Evolutionary conservation across 441 rosid genomes (phyloP).

Genomic region (Dalechampia spathulata): DNA sequence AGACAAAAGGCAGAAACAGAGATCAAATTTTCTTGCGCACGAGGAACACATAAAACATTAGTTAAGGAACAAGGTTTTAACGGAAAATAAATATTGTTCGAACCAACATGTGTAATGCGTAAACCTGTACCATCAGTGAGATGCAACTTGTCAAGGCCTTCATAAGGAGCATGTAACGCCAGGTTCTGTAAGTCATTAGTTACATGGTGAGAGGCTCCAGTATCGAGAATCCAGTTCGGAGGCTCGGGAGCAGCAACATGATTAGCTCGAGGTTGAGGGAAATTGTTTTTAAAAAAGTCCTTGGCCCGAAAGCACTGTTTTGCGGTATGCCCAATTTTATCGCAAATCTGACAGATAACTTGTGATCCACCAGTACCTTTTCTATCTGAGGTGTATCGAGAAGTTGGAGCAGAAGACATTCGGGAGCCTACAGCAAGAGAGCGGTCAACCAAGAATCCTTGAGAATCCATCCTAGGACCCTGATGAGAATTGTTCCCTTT

Average conservation of each 20-base stretch:
- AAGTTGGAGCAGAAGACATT: no score
- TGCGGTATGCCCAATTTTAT: not conserved
- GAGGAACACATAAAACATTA: not conserved
- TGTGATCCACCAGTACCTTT: not conserved
- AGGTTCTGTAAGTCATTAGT: not conserved
- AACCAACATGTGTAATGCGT: not conserved
- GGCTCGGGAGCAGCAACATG: not conserved
- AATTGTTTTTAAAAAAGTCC: no score
- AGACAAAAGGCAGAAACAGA: not conserved
- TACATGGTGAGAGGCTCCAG: not conserved
- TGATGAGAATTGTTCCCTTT: not conserved
- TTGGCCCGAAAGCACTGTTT: no score
- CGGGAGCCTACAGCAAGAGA: no score
- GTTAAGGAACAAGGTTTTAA: not conserved
- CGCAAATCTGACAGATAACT: not conserved
- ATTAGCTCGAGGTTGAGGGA: not conserved
- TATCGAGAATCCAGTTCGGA: not conserved
- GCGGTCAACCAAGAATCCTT: no score
- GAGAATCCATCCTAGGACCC: not conserved
- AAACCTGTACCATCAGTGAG: not conserved
- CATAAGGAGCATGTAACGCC: not conserved
- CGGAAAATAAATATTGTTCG: not conserved
- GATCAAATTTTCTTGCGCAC: not conserved
- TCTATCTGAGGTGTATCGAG: not conserved
- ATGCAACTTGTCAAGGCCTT: not conserved